Conservation (phyloP, 768 basidiomycete species). For the Macrolepiota dolichaula region DNA sequence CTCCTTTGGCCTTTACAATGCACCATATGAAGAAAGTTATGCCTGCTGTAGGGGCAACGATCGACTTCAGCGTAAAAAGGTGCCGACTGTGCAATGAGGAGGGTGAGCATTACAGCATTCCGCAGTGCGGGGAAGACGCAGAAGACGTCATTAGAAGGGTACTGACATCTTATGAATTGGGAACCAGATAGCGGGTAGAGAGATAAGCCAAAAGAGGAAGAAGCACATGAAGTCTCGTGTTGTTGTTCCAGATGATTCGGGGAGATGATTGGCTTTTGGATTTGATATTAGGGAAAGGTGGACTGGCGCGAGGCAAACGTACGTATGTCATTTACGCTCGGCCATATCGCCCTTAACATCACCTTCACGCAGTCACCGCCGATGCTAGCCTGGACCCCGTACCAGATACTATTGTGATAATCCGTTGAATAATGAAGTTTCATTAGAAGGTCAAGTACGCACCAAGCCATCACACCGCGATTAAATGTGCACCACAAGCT, state of each 20-base stretch:
- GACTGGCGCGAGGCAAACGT: constrained; percentile 20
- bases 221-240: constrained; percentile 78
- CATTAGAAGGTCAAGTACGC: constrained; percentile 17
- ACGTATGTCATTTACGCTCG: constrained; percentile 65
- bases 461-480: constrained; percentile 73
- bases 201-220: constrained; percentile 84
- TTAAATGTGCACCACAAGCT: constrained; percentile 79
- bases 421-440: neutral
- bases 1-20: constrained; percentile 72
- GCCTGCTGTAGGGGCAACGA: constrained; percentile 68
- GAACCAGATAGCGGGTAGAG: constrained; percentile 78
- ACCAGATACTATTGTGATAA: constrained; percentile 53
- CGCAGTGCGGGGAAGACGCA: neutral
- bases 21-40: constrained; percentile 77
- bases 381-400: constrained; percentile 78
- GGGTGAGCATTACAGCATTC: constrained; percentile 5
- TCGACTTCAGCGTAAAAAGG: constrained; percentile 76
- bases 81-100: constrained; percentile 46
- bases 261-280: constrained; percentile 59
- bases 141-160: constrained; percentile 11
- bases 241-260: constrained; percentile 70
- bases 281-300: constrained; percentile 6
- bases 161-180: constrained; percentile 77
- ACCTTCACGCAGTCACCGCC: constrained; percentile 77
- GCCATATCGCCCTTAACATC: constrained; percentile 77